A percentile compares a stretch with the other conserved stretches of the same genome.
phyloP scores from a whole-genome alignment of 2,329 filamentous ascomycete genomes.

The Cucurbitaria berberidis region DNA sequence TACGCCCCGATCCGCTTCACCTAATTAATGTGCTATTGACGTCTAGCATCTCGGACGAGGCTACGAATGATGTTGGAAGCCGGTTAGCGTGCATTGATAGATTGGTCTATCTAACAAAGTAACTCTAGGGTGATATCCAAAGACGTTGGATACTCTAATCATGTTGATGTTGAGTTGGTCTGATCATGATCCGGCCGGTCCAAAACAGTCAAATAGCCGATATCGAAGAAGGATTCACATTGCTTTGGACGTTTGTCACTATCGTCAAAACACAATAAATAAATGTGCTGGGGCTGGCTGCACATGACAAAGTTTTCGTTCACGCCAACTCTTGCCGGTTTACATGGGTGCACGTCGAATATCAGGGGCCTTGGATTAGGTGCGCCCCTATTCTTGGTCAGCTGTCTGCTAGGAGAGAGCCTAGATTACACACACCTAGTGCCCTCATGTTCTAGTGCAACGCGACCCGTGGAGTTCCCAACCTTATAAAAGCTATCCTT shows the following conservation, averaged over 20 bases:
- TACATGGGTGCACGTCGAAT: not conserved
- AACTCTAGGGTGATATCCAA: too few relatives aligned
- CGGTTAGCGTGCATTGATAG: too few relatives aligned
- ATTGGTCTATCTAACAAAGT: too few relatives aligned
- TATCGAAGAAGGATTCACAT: slow-evolving; percentile 4
- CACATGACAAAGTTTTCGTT: slow-evolving; percentile 18
- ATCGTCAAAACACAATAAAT: slow-evolving; percentile 14
- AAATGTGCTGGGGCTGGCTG: not conserved
- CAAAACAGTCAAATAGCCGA: slow-evolving; percentile 1
- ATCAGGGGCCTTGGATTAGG: not conserved
- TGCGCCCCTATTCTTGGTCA: not conserved
- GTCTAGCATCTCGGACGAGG: too few relatives aligned
- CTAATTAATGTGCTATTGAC: too few relatives aligned
- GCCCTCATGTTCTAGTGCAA: slow-evolving; percentile 5
- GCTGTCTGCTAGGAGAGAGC: too few relatives aligned
- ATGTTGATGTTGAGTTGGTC: too few relatives aligned
- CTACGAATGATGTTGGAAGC: too few relatives aligned
- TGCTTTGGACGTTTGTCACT: slow-evolving; percentile 1
- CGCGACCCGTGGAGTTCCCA: too few relatives aligned
- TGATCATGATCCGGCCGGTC: not conserved
- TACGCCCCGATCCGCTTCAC: too few relatives aligned
- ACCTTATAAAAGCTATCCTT: slow-evolving; percentile 18
- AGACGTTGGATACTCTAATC: too few relatives aligned
- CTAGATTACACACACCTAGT: not conserved
- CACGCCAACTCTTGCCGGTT: not conserved